Percentiles rank a stretch among this genome's conserved stretches.
Conservation (phyloP, 768 basidiomycete species). For the Mycena filopes region DNA sequence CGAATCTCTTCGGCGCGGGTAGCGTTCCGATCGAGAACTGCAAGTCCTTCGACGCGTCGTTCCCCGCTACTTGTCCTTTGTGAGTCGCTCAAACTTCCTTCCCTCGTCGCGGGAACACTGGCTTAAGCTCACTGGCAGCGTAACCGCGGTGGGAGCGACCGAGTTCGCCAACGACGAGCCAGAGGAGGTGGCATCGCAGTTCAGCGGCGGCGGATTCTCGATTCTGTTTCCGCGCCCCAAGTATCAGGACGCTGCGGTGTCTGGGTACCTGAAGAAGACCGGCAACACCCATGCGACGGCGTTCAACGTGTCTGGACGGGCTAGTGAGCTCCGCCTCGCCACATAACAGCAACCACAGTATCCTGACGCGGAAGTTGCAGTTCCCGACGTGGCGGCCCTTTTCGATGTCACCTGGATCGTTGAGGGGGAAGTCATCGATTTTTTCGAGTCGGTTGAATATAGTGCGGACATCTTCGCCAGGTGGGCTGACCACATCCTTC, state of each 20-base stretch:
- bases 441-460: not conserved
- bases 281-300: not conserved
- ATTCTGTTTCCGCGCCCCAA: slow-evolving; percentile 1
- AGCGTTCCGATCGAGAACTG: not conserved
- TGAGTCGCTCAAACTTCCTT: not conserved
- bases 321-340: not conserved
- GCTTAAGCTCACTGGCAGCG: not conserved
- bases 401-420: not conserved
- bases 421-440: not conserved
- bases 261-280: not conserved
- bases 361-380: not conserved
- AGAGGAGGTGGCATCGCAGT: not conserved
- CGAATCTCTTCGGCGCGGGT: not conserved
- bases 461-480: slow-evolving; percentile 2
- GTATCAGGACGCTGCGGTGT: not conserved
- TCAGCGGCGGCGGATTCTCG: slow-evolving; percentile 7
- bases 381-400: slow-evolving; percentile 1
- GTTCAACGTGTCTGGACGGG: slow-evolving; percentile 6
- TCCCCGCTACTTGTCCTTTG: slow-evolving; percentile 11
- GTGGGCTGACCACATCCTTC: no score
- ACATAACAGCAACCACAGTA: no score
- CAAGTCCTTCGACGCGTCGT: not conserved
- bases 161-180: slow-evolving; percentile 2
- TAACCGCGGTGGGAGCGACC: slow-evolving; percentile 8
- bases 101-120: not conserved